phyloP scores from a whole-genome alignment of 1,284 basidiomycete species.

The Ganoderma resinaceum region DNA sequence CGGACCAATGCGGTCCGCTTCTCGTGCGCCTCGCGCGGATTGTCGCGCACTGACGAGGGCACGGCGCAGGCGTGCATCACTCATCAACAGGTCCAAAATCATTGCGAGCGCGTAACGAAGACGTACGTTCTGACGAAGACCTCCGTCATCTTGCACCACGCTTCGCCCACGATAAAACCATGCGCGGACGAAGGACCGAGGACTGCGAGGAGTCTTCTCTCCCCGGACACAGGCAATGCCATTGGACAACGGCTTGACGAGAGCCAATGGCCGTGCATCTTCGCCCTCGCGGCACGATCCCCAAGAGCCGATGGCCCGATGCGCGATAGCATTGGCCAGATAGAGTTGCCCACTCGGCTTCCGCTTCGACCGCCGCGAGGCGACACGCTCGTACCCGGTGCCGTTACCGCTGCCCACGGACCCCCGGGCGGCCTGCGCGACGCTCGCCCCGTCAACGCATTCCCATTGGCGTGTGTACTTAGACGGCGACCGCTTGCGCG shows the following conservation, averaged over 20 bases:
- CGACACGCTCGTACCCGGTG: conserved; percentile 2
- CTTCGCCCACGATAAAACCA: background rate
- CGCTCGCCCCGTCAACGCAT: background rate
- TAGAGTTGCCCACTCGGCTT: conserved; percentile 2
- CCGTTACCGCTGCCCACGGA: conserved; percentile 3
- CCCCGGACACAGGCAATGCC: background rate
- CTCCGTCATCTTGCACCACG: background rate
- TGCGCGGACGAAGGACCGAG: background rate
- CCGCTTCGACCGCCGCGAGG: conserved; percentile 6
- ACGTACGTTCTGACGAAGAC: conserved; percentile 11
- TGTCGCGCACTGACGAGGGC: conserved; percentile 2
- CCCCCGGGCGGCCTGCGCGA: background rate
- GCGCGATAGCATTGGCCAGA: conserved; percentile 7
- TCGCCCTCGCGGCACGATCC: background rate
- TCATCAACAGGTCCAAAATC: background rate
- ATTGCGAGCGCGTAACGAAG: conserved; percentile 10
- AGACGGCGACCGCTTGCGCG: background rate
- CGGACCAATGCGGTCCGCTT: background rate
- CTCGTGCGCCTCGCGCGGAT: conserved; percentile 7
- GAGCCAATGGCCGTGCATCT: background rate
- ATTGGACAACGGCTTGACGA: background rate
- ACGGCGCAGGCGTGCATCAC: background rate
- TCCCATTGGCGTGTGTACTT: conserved; percentile 6
- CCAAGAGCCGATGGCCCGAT: conserved; percentile 1
- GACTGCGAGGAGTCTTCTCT: background rate